Percentiles rank a stretch among this genome's conserved stretches.
phyloP scores from a whole-genome alignment of 2,329 filamentous ascomycete genomes.

The Malbranchea cinnamomea region DNA sequence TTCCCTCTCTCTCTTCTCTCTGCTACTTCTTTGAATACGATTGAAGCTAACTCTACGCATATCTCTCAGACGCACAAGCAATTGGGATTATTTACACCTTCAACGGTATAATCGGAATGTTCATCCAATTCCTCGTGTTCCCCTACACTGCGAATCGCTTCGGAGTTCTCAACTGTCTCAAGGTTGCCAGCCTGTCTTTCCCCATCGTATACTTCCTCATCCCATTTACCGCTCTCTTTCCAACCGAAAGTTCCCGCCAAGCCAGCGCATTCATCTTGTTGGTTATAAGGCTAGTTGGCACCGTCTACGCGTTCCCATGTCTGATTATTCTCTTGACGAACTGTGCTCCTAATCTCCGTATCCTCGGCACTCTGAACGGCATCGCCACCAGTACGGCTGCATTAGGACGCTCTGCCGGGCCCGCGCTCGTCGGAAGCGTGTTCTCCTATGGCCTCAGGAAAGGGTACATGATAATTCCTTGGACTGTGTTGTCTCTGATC shows the following conservation, averaged over 20 bases:
- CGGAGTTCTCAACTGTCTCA: constrained; percentile 61
- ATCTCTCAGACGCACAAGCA: constrained; percentile 42
- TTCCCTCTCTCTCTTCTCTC: not conserved
- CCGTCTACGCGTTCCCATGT: constrained; percentile 79
- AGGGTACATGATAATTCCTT: constrained; percentile 65
- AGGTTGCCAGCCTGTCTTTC: constrained; percentile 49
- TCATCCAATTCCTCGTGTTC: constrained; percentile 78
- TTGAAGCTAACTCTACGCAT: not conserved
- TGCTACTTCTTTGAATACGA: not conserved
- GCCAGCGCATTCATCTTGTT: constrained; percentile 50
- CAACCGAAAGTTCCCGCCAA: constrained; percentile 37
- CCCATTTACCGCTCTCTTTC: constrained; percentile 59
- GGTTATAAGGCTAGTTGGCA: constrained; percentile 56
- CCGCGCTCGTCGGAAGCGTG: constrained; percentile 53
- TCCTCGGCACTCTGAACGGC: constrained; percentile 82
- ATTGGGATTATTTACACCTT: constrained; percentile 79
- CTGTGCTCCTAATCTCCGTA: constrained; percentile 55
- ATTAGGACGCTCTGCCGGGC: constrained; percentile 64
- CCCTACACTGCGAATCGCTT: constrained; percentile 57
- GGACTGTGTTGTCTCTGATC: constrained; percentile 59
- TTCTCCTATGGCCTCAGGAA: constrained; percentile 64
- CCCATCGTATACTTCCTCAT: constrained; percentile 67
- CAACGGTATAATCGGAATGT: constrained; percentile 63
- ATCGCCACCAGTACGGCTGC: constrained; percentile 73
- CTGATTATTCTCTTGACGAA: constrained; percentile 85